Percentiles rank a stretch among this genome's conserved stretches.
Conservation (phyloP, 495 filamentous ascomycete genomes). For the Penicilliopsis zonata region DNA sequence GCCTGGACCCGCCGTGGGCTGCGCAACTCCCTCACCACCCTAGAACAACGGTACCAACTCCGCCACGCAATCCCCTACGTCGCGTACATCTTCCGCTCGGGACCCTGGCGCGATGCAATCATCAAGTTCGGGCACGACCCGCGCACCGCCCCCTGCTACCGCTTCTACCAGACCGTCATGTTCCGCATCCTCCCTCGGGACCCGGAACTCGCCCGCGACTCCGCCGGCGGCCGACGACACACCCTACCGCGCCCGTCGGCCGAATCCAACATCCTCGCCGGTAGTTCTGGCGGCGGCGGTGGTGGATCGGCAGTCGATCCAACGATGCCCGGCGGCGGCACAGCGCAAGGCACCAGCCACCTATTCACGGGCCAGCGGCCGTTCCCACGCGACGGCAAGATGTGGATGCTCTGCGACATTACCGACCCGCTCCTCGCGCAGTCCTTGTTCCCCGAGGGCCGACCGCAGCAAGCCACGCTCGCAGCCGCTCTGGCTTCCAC, state of each 20-base stretch:
- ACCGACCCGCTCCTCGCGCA: constrained; percentile 42
- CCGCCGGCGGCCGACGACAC: constrained; percentile 46
- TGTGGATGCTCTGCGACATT: constrained; percentile 92
- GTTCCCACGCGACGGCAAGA: constrained; percentile 60
- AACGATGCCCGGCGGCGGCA: constrained; percentile 2
- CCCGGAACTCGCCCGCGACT: constrained; percentile 68
- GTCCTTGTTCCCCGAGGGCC: constrained; percentile 18
- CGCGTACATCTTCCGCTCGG: constrained; percentile 79
- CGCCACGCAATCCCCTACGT: constrained; percentile 60
- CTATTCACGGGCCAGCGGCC: constrained; percentile 64
- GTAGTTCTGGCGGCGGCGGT: too few species aligned
- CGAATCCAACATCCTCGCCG: too few species aligned
- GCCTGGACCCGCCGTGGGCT: constrained; percentile 78
- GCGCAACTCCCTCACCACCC: constrained; percentile 43
- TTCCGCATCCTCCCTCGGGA: constrained; percentile 65
- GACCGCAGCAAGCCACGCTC: too few species aligned
- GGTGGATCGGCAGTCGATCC: constrained; percentile 8
- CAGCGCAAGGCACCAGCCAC: constrained; percentile 33
- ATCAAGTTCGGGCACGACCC: constrained; percentile 81
- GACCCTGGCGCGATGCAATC: constrained; percentile 82
- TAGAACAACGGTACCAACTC: constrained; percentile 42
- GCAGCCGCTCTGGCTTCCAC: too few species aligned
- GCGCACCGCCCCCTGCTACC: constrained; percentile 56
- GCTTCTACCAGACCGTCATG: constrained; percentile 76
- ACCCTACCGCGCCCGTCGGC: constrained; percentile 9